These are phyloP conservation scores for Pholiota conissans DNA, from an alignment of 768 basidiomycete genomes.

Conservation along the genomic window DNA sequence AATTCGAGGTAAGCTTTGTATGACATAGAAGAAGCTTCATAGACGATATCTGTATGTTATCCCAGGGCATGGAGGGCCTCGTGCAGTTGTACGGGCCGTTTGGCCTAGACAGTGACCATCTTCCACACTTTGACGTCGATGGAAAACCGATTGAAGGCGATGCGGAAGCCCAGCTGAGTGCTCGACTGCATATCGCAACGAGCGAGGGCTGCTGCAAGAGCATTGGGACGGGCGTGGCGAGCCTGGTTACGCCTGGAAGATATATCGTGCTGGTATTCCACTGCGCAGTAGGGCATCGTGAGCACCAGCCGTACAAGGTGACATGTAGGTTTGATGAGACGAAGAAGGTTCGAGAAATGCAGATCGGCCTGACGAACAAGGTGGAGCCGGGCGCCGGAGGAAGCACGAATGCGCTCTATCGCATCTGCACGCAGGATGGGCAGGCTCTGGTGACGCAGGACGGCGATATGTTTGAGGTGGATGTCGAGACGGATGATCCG, in stretches of 20 bases:
- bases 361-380: conserved; percentile 1
- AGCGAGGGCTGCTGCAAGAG: conserved; percentile 11
- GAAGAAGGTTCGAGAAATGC: conserved; percentile 6
- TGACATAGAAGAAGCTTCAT: background rate
- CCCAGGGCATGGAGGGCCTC: conserved; percentile 8
- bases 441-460: conserved; percentile 11
- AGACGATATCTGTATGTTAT: background rate
- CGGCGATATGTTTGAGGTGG: conserved; percentile 8
- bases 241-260: conserved; percentile 7
- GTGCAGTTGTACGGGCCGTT: conserved; percentile 14
- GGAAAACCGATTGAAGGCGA: conserved; percentile 8
- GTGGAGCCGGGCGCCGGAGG: conserved; percentile 3
- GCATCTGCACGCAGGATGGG: conserved; percentile 6
- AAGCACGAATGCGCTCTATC: conserved; percentile 2
- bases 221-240: background rate
- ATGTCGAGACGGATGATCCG: conserved; percentile 7
- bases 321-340: conserved; percentile 6
- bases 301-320: conserved; percentile 13
- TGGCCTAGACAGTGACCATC: conserved; percentile 8
- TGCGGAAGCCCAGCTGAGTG: background rate
- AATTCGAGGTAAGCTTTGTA: background rate
- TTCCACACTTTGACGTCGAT: conserved; percentile 11
- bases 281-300: conserved; percentile 7
- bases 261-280: conserved; percentile 11
- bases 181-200: conserved; percentile 10